phyloP scores from a whole-genome alignment of 192 early-diverging fungal species.

The Neocallimastix lanati region DNA sequence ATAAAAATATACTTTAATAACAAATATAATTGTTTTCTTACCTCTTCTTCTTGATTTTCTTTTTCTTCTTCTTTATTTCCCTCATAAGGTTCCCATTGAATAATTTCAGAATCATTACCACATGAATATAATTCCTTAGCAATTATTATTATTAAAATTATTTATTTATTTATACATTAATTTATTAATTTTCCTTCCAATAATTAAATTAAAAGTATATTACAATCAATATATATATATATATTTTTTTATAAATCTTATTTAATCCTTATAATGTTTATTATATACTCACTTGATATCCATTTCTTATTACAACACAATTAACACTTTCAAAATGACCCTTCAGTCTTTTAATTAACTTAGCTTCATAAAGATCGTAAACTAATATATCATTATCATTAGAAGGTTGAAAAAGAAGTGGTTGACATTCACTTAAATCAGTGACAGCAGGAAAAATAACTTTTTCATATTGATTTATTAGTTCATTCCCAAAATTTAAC shows the following conservation, averaged over 20 bases:
- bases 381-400: constrained; percentile 28
- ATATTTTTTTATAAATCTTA: too few relatives aligned
- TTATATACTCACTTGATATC: constrained; percentile 11
- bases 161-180: too few relatives aligned
- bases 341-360: constrained; percentile 24
- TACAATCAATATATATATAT: too few relatives aligned
- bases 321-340: constrained; percentile 41
- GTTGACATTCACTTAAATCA: constrained; percentile 4
- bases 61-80: background rate
- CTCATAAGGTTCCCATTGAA: background rate
- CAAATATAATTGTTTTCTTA: background rate
- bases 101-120: background rate
- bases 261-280: background rate
- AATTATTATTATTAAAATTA: too few relatives aligned
- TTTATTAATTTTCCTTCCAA: too few relatives aligned
- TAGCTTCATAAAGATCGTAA: constrained; percentile 36
- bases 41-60: background rate
- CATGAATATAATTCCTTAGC: background rate
- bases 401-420: constrained; percentile 38
- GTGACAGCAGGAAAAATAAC: background rate
- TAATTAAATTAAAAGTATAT: too few relatives aligned
- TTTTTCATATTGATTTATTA: background rate
- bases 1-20: too few relatives aligned
- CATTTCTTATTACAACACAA: constrained; percentile 34
- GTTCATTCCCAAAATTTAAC: background rate